Evolutionary conservation across 306 rosid species (phyloP), one percentile per base, ranked within the genome.

Genomic region (Medicago ruthenica): DNA sequence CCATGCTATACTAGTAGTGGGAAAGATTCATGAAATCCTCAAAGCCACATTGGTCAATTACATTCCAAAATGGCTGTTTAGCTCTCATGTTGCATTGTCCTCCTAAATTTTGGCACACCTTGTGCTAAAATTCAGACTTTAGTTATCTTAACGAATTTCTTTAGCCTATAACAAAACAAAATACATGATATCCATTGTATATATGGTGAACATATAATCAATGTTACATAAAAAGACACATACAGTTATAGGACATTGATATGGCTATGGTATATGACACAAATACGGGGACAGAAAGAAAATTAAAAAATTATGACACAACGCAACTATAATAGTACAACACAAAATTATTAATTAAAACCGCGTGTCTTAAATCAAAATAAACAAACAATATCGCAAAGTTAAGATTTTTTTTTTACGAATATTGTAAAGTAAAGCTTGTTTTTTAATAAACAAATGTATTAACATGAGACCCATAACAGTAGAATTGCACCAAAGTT

Each of bases 1-100:
- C 62, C 79, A 50, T 50, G 57, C 57, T 50, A 76, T 64, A 64
- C 68, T 57, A 64, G 74, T 67, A 36, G 74, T 78, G 84, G 73
- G 54, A 77, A 71, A 62, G 44, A 50, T 50, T 50, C 55, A 37
- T 72, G 78, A 75, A 80, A 67, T 70, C 55, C 55, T 50, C 16
- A 15, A 48, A 6, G n/a, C n/a, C 55, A 50, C 20, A 50, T 50
- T 50, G 7, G 37, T 34, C 37, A 34, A 4, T 34, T 7, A 34
- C 37, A 34, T 34, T 34, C 37, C 37, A 34, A 34, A 34, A 34
- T 5, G 37, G 6, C 37, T 34, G 37, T 34, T 34, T 34, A 4
- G 37, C 7, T 34, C 37, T 34, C 57, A 7, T n/a, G 57, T n/a
- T 50, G 10, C 7, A 15, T 50, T 50, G 55, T 50, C 55, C 55